These are phyloP conservation scores for Claviceps spartinae DNA, from an alignment of 2,329 filamentous ascomycete genomes.

Conservation along the genomic window DNA sequence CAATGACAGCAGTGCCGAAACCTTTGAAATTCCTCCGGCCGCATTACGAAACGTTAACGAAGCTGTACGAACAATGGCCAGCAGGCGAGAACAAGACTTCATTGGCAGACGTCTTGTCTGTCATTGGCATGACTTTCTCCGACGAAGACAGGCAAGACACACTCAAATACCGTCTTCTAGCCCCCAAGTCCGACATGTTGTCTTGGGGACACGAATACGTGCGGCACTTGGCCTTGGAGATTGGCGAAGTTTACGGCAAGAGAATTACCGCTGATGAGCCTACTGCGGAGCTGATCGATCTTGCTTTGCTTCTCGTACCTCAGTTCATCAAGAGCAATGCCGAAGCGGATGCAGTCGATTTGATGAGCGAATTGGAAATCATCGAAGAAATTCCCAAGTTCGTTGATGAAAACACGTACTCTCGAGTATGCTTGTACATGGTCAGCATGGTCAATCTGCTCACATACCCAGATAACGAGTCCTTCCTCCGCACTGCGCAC, in stretches of 20 bases:
- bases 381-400: conserved; percentile 84
- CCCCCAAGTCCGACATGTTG: conserved; percentile 80
- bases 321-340: conserved; percentile 96
- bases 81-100: conserved; percentile 74
- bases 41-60: conserved; percentile 82
- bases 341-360: conserved; percentile 92
- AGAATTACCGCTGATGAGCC: conserved; percentile 75
- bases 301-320: conserved; percentile 74
- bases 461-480: conserved; percentile 93
- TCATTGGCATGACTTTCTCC: conserved; percentile 97
- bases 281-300: conserved; percentile 69
- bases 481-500: conserved; percentile 86
- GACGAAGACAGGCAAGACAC: conserved; percentile 94
- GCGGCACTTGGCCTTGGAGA: conserved; percentile 85
- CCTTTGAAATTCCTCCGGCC: conserved; percentile 95
- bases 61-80: conserved; percentile 82
- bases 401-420: conserved; percentile 86
- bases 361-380: conserved; percentile 94
- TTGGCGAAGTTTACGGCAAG: conserved; percentile 86
- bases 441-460: conserved; percentile 97
- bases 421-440: conserved; percentile 92
- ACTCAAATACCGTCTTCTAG: conserved; percentile 83
- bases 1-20: conserved; percentile 98
- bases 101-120: conserved; percentile 88
- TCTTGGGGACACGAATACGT: conserved; percentile 99